phyloP scores from a whole-genome alignment of 345 rosid genomes.

The Ailanthus altissimus region DNA sequence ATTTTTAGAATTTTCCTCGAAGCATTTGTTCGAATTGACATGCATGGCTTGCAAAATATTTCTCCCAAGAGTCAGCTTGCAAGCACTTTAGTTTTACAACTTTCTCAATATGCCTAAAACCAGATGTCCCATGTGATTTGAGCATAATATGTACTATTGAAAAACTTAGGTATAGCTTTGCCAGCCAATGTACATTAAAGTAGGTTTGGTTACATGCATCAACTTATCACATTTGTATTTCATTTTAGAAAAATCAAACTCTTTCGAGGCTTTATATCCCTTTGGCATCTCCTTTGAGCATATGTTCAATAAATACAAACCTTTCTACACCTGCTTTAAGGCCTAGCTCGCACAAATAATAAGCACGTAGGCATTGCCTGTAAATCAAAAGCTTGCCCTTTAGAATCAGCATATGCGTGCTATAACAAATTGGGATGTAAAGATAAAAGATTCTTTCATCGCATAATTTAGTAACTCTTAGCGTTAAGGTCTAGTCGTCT shows the following conservation, averaged over 20 bases:
- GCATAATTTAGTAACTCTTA: neutral
- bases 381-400: neutral
- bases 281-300: neutral
- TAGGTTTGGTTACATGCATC: neutral
- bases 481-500: no score
- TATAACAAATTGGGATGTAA: neutral
- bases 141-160: neutral
- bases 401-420: neutral
- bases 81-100: neutral
- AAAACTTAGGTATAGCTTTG: neutral
- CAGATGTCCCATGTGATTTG: constrained; percentile 2
- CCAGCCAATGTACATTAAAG: neutral
- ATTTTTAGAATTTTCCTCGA: neutral
- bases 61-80: neutral
- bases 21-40: constrained; percentile 8
- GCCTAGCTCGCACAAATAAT: neutral
- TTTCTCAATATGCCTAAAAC: neutral
- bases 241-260: neutral
- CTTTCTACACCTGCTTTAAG: neutral
- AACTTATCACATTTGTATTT: neutral
- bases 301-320: neutral
- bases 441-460: neutral
- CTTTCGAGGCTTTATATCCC: neutral
- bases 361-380: neutral
- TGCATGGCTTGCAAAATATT: neutral